These are phyloP conservation scores for Cytospora piceae DNA, from an alignment of 2,329 filamentous ascomycete genomes.

Conservation along the genomic window DNA sequence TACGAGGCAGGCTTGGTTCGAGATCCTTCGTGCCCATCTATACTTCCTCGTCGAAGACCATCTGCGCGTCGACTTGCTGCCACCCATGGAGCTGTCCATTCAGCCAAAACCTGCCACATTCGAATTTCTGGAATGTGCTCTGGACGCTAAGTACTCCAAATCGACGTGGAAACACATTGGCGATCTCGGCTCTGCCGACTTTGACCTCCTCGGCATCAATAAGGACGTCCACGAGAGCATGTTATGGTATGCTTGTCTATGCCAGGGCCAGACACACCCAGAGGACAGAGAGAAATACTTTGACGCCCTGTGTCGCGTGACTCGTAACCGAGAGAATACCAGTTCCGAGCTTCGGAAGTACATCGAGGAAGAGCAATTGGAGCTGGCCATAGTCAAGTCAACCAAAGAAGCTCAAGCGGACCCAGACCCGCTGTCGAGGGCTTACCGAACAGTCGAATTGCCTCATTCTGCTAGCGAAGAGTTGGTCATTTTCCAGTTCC, in stretches of 20 bases:
- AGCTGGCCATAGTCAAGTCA: constrained; percentile 23
- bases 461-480: constrained; percentile 3
- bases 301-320: constrained; percentile 31
- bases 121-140: constrained; percentile 4
- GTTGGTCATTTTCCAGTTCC: constrained; percentile 6
- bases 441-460: constrained; percentile 19
- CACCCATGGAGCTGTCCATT: constrained; percentile 21
- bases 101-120: constrained; percentile 13
- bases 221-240: constrained; percentile 34
- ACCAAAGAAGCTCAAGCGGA: constrained; percentile 12
- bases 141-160: constrained; percentile 27
- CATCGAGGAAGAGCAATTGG: constrained; percentile 24
- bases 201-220: constrained; percentile 34
- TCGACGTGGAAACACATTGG: constrained; percentile 17
- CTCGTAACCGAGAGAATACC: constrained; percentile 32
- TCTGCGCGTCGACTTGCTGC: constrained; percentile 8
- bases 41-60: constrained; percentile 26
- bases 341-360: constrained; percentile 25
- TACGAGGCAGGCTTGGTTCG: constrained; percentile 27
- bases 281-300: constrained; percentile 29
- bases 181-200: constrained; percentile 29
- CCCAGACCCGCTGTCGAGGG: constrained; percentile 23
- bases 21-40: constrained; percentile 26
- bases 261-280: constrained; percentile 35
- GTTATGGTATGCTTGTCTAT: constrained; percentile 37